Percentiles rank a stretch among this genome's conserved stretches.
phyloP scores from a whole-genome alignment of 805 yeast genomes.

The Candida sonorensis region DNA sequence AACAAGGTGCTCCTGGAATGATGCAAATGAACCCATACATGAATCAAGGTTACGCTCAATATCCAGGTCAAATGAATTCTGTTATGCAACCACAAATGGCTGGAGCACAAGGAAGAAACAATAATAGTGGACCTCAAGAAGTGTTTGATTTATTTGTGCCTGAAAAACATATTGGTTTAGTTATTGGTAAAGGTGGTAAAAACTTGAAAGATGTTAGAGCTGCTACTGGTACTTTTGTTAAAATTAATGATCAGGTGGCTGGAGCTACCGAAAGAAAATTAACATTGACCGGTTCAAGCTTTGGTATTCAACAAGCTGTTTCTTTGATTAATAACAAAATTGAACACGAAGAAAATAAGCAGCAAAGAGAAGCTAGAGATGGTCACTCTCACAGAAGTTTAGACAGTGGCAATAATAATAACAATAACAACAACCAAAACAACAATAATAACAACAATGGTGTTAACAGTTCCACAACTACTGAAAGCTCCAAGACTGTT shows the following conservation, averaged over 20 bases:
- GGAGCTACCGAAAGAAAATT: constrained; percentile 56
- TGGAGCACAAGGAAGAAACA: constrained; percentile 10
- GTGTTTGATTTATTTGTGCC: constrained; percentile 67
- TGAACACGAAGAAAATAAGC: constrained; percentile 47
- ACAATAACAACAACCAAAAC: not conserved
- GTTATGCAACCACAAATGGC: no score
- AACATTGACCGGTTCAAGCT: constrained; percentile 59
- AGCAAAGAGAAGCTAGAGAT: constrained; percentile 18
- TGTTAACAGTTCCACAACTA: no score
- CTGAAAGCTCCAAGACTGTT: no score
- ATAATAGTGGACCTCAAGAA: constrained; percentile 29
- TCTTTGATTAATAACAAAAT: constrained; percentile 66
- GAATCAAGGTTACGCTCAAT: constrained; percentile 5
- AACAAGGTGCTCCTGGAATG: constrained; percentile 2
- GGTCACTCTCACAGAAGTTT: no score
- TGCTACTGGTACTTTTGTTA: constrained; percentile 67
- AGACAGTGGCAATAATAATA: not conserved
- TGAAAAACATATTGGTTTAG: constrained; percentile 70
- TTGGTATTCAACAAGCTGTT: constrained; percentile 67
- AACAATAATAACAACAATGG: no score
- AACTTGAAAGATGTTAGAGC: constrained; percentile 73
- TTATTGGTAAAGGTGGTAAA: constrained; percentile 83
- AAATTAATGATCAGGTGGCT: constrained; percentile 53
- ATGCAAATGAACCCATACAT: constrained; percentile 3
- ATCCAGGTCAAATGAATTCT: constrained; percentile 1